Percentiles rank a stretch among this genome's conserved stretches.
phyloP scores from a whole-genome alignment of 164 flowering plant species.

The Nymphaea thermarum region DNA sequence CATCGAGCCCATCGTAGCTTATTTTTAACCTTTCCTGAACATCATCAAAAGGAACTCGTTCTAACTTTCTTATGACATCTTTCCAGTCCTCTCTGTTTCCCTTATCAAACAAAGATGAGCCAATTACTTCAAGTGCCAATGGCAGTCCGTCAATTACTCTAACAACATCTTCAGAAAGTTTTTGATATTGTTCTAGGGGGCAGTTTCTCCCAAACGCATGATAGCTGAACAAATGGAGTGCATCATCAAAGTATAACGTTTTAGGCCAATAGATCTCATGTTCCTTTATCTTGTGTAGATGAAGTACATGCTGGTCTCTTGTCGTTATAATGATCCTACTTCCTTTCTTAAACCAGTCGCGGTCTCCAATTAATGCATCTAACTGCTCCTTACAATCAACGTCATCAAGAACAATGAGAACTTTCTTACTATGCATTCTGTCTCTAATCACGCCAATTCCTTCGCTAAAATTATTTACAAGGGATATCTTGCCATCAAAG shows the following conservation, averaged over 20 bases:
- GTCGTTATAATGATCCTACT: conserved; percentile 34
- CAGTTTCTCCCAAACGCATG: not conserved
- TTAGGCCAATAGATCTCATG: conserved; percentile 16
- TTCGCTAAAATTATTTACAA: not conserved
- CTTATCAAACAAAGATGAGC: not conserved
- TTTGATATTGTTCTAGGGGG: not conserved
- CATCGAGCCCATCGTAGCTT: conserved; percentile 35
- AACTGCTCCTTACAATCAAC: conserved; percentile 22
- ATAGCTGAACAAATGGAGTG: conserved; percentile 23
- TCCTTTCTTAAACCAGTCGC: conserved; percentile 18
- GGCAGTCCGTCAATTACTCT: not conserved
- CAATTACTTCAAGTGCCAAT: not conserved
- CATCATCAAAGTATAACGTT: conserved; percentile 7
- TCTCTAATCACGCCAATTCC: conserved; percentile 3
- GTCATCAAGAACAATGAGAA: conserved; percentile 36
- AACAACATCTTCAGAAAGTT: not conserved
- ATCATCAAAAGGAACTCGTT: conserved; percentile 12
- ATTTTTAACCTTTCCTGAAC: conserved; percentile 24
- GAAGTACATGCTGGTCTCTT: conserved; percentile 15
- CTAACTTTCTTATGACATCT: conserved; percentile 12
- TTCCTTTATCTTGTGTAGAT: conserved; percentile 2
- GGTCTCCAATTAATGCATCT: conserved; percentile 13
- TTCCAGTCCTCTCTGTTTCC: not conserved
- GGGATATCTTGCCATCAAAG: not conserved
- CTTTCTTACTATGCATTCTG: conserved; percentile 6